Conservation (phyloP, 345 rosid species). For the Noccaea bulbosa region DNA sequence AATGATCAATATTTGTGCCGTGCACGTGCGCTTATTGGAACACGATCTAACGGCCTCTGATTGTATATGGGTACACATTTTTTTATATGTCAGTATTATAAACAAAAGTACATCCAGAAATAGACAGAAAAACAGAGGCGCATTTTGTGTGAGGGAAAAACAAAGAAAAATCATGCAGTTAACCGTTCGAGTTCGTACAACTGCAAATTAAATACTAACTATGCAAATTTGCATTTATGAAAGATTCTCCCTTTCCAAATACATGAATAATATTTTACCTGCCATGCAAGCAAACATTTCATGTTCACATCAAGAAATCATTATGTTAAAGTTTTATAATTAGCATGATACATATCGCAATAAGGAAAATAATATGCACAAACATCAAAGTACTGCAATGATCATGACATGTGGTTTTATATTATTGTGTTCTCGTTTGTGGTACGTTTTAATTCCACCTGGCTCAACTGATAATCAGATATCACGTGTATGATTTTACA, state of each 20-base stretch:
- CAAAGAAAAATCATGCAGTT: conserved; percentile 9
- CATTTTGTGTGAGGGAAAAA: conserved; percentile 12
- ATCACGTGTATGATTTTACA: not conserved
- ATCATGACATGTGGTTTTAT: no score
- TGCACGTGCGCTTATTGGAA: conserved; percentile 40
- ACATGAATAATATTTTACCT: conserved; percentile 24
- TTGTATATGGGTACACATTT: not conserved
- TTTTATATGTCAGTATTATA: not conserved
- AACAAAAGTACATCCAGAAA: conserved; percentile 7
- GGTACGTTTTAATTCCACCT: no score
- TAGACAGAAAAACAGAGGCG: not conserved
- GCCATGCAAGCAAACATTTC: conserved; percentile 31
- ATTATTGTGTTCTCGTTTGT: no score
- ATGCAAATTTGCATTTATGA: conserved; percentile 24
- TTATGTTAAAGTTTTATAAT: not conserved
- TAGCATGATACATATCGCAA: not conserved
- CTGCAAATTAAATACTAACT: not conserved
- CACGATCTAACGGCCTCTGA: conserved; percentile 47
- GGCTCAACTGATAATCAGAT: not conserved
- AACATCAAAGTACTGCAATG: no score
- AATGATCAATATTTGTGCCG: conserved; percentile 21
- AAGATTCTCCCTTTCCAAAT: conserved; percentile 26
- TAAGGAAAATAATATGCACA: not conserved
- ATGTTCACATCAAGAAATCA: conserved; percentile 8
- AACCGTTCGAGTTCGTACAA: conserved; percentile 10